These are phyloP conservation scores for Carallia brachiata DNA, from an alignment of 345 rosid genomes.

Conservation along the genomic window DNA sequence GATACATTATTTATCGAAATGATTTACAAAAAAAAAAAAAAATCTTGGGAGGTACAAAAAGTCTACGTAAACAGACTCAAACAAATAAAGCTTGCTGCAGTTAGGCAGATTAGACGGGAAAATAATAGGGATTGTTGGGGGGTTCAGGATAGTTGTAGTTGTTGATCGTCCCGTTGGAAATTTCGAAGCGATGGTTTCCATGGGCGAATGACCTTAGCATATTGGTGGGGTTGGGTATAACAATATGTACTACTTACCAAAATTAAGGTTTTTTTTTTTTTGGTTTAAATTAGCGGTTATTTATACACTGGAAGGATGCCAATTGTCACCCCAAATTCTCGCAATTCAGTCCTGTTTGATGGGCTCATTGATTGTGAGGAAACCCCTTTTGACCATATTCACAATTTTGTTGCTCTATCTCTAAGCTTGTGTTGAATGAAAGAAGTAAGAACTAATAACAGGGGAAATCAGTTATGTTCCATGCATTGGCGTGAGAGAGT, in stretches of 20 bases:
- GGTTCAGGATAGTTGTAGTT: not conserved
- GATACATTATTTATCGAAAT: too few relatives aligned
- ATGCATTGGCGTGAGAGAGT: too few relatives aligned
- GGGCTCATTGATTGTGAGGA: too few relatives aligned
- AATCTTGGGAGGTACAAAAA: too few relatives aligned
- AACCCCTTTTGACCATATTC: not conserved
- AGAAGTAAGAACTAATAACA: not conserved
- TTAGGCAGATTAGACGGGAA: constrained; percentile 1
- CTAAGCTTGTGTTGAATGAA: not conserved
- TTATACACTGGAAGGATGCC: too few relatives aligned
- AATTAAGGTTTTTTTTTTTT: not conserved
- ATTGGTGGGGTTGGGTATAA: constrained; percentile 2
- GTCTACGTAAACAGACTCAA: too few relatives aligned
- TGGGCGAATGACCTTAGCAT: not conserved
- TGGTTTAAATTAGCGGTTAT: too few relatives aligned
- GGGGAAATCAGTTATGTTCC: too few relatives aligned
- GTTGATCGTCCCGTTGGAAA: not conserved
- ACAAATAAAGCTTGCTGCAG: not conserved
- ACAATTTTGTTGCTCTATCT: not conserved
- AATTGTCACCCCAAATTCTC: too few relatives aligned
- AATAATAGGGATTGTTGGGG: not conserved
- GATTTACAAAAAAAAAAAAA: too few relatives aligned
- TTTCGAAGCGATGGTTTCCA: not conserved
- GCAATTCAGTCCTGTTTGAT: too few relatives aligned
- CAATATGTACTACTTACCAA: not conserved